Evolutionary conservation across 1,284 basidiomycete species (phyloP), one percentile per base, ranked within the genome.

Genomic region (Butyriboletus appendiculatus): DNA sequence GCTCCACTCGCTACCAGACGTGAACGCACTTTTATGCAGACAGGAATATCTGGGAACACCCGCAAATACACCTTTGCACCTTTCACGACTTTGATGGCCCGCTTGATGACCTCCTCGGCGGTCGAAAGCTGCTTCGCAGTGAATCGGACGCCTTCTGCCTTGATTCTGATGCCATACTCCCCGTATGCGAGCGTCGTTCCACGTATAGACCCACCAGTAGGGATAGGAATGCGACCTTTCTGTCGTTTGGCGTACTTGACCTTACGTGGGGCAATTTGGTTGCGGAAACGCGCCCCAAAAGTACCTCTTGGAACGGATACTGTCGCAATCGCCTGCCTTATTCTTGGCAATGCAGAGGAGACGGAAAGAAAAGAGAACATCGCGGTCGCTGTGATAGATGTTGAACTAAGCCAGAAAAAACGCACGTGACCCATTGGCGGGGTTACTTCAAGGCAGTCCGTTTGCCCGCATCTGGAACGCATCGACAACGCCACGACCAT

Each of bases 1-100:
- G 7, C 8, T 9, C 18, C 3, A 34, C 5, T 6, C 18, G 37
- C 15, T 12, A 14, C 1, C 41, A 35, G 18, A 32, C 22, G 4
- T 1, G 18, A 15, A 67, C 77, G 48, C 57, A 90, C 92, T 85
- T 99, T 98, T 54, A 98, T 89, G 76, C 96, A 98, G 54, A 99
- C 94, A 3, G 96, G 95, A 53, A 98, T 87, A 75, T 98, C 94
- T 4, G 96, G 96, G 76, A 98, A 99, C 26, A 98, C 89, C 26
- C 96, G 81, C 72, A 98, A 70, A 72, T 85, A 95, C 33, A 95
- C 84, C 74, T 96, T 90, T 33, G 86, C 83, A 5, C 96, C 96
- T 70, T 98, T 98, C 55, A 98, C 80, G 12, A 86, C 75, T 74
- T 97, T 98, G 57, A 98, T 81, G 70, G 95, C 96, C 62, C 93